A percentile compares a stretch with the other conserved stretches of the same genome.
These are phyloP conservation scores for Ogataea paraovalis DNA, from an alignment of 805 yeast species.

Conservation along the genomic window DNA sequence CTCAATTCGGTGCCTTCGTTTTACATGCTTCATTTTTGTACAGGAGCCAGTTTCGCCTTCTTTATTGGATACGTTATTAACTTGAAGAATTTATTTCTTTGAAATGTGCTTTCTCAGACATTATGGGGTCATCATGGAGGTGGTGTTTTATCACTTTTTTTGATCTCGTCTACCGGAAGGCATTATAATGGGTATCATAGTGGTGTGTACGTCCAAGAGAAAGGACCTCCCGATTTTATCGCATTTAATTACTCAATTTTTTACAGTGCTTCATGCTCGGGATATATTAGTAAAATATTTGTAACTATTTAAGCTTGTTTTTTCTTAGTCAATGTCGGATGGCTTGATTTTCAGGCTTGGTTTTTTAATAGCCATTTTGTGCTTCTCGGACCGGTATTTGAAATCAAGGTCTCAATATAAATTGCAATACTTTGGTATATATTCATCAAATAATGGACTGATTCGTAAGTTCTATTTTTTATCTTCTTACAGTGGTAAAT, in stretches of 20 bases:
- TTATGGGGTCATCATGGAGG: slow-evolving; percentile 1
- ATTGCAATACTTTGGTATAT: no score
- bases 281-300: slow-evolving; percentile 12
- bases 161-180: slow-evolving; percentile 3
- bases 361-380: no score
- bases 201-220: slow-evolving; percentile 18
- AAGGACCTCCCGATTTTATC: slow-evolving; percentile 25
- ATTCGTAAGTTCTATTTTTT: no score
- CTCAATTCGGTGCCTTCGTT: slow-evolving; percentile 2
- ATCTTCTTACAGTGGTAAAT: no score
- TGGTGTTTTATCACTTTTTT: slow-evolving; percentile 2
- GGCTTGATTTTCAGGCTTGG: no score
- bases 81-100: background rate
- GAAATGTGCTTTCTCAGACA: background rate
- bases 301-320: background rate
- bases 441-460: no score
- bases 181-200: slow-evolving; percentile 3
- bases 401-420: no score
- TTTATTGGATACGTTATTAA: slow-evolving; percentile 2
- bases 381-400: no score
- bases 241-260: slow-evolving; percentile 18
- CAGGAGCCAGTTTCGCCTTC: slow-evolving; percentile 1
- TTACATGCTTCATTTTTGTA: slow-evolving; percentile 4
- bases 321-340: no score
- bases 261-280: slow-evolving; percentile 31